Conservation (phyloP, 306 rosid genomes). For the Lablab purpureus region DNA sequence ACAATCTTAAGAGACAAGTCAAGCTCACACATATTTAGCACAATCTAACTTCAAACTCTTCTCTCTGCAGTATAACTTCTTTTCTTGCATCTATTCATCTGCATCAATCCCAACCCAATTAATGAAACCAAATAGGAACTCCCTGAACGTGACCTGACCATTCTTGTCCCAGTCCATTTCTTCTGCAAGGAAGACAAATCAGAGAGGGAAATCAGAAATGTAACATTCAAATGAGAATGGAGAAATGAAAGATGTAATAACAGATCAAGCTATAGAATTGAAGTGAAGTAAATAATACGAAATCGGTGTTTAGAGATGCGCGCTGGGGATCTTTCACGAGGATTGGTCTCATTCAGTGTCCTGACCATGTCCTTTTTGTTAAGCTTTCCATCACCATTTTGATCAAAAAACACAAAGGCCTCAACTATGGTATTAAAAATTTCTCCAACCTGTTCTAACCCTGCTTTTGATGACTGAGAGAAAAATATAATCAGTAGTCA, state of each 20-base stretch:
- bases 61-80: conserved; percentile 30
- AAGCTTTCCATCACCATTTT: conserved; percentile 82
- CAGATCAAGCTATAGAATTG: conserved; percentile 6
- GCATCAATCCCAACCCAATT: conserved; percentile 84
- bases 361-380: conserved; percentile 76
- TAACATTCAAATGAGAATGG: background rate
- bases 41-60: conserved; percentile 35
- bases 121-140: conserved; percentile 85
- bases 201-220: conserved; percentile 14
- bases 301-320: conserved; percentile 66
- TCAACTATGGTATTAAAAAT: conserved; percentile 72
- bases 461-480: conserved; percentile 67
- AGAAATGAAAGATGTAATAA: conserved; percentile 25
- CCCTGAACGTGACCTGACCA: conserved; percentile 81
- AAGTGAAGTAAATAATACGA: conserved; percentile 60
- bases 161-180: conserved; percentile 94
- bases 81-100: conserved; percentile 58
- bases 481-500: conserved; percentile 20
- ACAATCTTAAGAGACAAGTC: conserved; percentile 30
- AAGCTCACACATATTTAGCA: conserved; percentile 33
- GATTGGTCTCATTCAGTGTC: conserved; percentile 71
- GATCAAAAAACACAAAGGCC: conserved; percentile 79
- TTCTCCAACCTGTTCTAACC: conserved; percentile 67
- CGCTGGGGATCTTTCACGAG: conserved; percentile 80
- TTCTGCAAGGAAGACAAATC: conserved; percentile 49